Evolutionary conservation across 2,329 filamentous ascomycete genomes (phyloP).

Genomic region (Hypoxylon sp.): DNA sequence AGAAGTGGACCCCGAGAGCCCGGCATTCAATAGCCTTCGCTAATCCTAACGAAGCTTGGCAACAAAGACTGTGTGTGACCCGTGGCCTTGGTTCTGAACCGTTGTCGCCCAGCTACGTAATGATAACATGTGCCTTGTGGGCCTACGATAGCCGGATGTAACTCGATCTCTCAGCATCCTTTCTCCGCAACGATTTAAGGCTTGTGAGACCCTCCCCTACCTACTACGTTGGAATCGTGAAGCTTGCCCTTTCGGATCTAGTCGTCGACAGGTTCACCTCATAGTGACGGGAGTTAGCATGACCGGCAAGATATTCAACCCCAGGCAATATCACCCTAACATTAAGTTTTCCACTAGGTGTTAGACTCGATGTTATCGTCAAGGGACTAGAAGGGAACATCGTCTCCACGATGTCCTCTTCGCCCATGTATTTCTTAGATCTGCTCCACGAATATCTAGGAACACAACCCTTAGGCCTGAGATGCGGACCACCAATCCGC

Average conservation of each 20-base stretch:
- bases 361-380: not conserved
- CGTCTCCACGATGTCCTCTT: slow-evolving; percentile 4
- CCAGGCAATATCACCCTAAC: not conserved
- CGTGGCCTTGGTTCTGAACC: slow-evolving; percentile 14
- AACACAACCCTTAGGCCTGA: slow-evolving; percentile 17
- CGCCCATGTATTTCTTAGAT: not conserved
- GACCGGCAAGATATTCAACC: slow-evolving; percentile 7
- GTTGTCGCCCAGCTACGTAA: slow-evolving; percentile 14
- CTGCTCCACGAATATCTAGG: slow-evolving; percentile 29
- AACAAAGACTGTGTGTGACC: slow-evolving; percentile 5
- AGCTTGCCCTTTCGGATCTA: slow-evolving; percentile 6
- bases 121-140: slow-evolving; percentile 13
- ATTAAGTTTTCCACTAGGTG: not conserved
- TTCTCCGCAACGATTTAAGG: slow-evolving; percentile 3
- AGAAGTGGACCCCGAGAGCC: not conserved
- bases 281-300: not conserved
- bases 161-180: slow-evolving; percentile 18
- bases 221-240: not conserved
- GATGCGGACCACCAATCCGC: not conserved
- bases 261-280: not conserved
- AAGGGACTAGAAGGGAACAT: not conserved
- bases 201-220: not conserved
- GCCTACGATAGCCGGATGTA: slow-evolving; percentile 13
- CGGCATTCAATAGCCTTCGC: slow-evolving; percentile 8
- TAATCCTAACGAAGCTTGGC: slow-evolving; percentile 15